Evolutionary conservation across 108 stramenopile genomes (phyloP), one percentile per base, ranked within the genome.

Genomic region (Skeletonema marinoi): DNA sequence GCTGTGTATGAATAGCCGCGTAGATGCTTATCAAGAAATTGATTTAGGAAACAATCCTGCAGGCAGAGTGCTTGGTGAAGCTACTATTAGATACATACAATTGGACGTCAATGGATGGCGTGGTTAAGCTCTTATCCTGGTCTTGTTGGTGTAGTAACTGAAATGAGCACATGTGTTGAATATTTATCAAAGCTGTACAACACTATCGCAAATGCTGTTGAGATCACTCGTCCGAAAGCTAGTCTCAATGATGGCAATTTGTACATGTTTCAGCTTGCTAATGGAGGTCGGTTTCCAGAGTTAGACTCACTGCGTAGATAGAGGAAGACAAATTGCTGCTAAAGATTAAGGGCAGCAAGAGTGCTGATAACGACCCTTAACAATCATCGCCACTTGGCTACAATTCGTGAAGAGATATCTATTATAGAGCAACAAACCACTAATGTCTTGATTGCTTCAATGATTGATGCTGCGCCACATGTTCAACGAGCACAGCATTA

Each of bases 21-120:
- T 30, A 42, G 65, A 75, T 66, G 41, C 48, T 12, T 44, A 68
- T 30, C 66, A 81, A 39, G 74, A 71, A 25, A 73, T 87, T 29
- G 83, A 89, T 68, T 67, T 90, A 66, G 88, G 88, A 92, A 68
- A 42, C 86, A 70, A 80, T 94, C 59, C 58, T 94, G 16, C 83
- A 94, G 71, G 91, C 93, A 2, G 93, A 94, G 51, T 80, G 92
- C 38, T 88, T 92, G 2, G 70, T 88, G 16, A 74, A 85, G 38
- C 78, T 70, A 29, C 59, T 94, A 21, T 41, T 92, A 11, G 31
- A 84, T 25, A 84, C 87, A 1, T 61, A 85, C 42, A 51, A 71
- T 17, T 94, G 93, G 93, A 78, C 90, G n/a, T 31, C 44, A 4
- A 30, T 66, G 9, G 69, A 67, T 35, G 35, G 63, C 14, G 78